A percentile compares a stretch with the other conserved stretches of the same genome.
These are phyloP conservation scores for Pythium folliculosum DNA, from an alignment of 352 stramenopile species.

Conservation along the genomic window DNA sequence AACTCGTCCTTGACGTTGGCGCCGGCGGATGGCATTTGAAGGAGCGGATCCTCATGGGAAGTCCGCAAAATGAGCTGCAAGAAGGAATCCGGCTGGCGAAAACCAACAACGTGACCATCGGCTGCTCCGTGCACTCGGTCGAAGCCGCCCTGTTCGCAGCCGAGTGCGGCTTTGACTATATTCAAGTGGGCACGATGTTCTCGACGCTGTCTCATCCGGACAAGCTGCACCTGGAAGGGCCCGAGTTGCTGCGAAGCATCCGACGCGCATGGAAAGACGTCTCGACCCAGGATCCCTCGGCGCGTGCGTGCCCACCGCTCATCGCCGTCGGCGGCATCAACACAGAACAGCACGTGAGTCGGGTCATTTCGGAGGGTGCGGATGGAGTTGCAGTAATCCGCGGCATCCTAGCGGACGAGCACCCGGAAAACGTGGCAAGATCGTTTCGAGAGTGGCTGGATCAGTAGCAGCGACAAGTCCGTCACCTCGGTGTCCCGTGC, in stretches of 20 bases:
- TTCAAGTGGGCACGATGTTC: constrained; percentile 68
- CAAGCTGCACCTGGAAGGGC: constrained; percentile 46
- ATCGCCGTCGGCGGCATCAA: constrained; percentile 51
- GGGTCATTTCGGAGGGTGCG: constrained; percentile 37
- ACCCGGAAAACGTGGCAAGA: constrained; percentile 25
- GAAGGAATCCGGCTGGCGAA: not conserved
- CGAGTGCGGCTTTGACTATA: constrained; percentile 36
- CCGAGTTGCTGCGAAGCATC: constrained; percentile 35
- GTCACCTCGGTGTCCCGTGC: constrained; percentile 2
- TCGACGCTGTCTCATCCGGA: constrained; percentile 49
- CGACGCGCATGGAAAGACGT: not conserved
- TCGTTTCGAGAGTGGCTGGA: constrained; percentile 30
- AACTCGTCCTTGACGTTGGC: not conserved
- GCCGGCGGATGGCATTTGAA: constrained; percentile 29
- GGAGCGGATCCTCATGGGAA: constrained; percentile 12
- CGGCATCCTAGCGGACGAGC: constrained; percentile 31
- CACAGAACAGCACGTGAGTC: constrained; percentile 24
- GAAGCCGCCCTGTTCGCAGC: constrained; percentile 29
- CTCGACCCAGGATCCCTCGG: not conserved
- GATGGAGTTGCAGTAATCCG: constrained; percentile 50
- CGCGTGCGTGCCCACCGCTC: constrained; percentile 18
- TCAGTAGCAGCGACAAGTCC: not conserved
- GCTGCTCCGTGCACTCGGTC: constrained; percentile 48
- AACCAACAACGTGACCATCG: constrained; percentile 21
- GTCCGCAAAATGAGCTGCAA: not conserved